Evolutionary conservation across 1,284 basidiomycete species (phyloP), one percentile per base, ranked within the genome.

Genomic region (Athelia sp.): DNA sequence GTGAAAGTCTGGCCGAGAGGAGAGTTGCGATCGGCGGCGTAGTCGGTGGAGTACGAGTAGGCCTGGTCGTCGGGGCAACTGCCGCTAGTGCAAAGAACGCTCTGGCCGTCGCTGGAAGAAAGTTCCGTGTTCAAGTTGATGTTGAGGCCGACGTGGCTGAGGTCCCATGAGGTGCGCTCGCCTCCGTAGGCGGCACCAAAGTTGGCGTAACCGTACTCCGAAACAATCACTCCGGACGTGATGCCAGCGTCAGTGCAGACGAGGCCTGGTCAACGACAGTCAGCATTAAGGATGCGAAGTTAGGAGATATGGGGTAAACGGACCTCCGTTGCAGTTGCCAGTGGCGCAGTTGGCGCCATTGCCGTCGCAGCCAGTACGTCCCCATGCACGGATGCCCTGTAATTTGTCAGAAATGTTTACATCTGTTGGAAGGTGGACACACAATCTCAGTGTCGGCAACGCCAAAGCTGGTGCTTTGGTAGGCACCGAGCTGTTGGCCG

Each of bases 21-120:
- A 24, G 50, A 46, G 57, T 62, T 36, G 57, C 57, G n/a, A 57
- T 64, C 43, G 49, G 56, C 46, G 56, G 61, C n/a, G 58, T 60
- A 35, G 53, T 57, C n/a, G 54, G 52, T 29, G 50, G 52, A 21
- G 56, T 18, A 45, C 29, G 17, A 14, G 48, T 52, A 56, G 6
- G 55, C 53, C 43, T 56, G 50, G 29, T 52, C 49, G 18, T 32
- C 36, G 18, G 53, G 42, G 47, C 55, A 56, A 26, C 34, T 35
- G 13, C 18, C 15, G 19, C 19, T 18, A 15, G 44, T 38, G 51
- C 55, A 56, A 8, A 17, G 18, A 24, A 56, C 54, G 24, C 22
- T 49, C 50, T 55, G 54, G 18, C 54, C 54, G 23, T 55, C 54
- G 24, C 49, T 47, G 15, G 46, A 31, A 10, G 49, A 24, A 13